These are phyloP conservation scores for Melastoma malabathricum DNA, from an alignment of 345 rosid species.

Conservation along the genomic window DNA sequence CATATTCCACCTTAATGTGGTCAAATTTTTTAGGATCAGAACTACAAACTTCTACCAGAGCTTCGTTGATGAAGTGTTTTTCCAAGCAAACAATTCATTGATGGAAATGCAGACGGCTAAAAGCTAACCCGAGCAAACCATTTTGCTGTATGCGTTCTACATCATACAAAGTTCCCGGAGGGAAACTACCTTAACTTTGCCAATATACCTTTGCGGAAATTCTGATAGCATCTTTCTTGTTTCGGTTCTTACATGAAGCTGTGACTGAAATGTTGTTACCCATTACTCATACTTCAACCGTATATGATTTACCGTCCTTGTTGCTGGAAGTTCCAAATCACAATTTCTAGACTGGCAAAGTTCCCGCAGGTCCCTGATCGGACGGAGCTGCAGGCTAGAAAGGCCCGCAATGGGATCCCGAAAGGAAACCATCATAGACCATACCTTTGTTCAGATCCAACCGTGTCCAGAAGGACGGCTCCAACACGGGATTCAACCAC, in stretches of 20 bases:
- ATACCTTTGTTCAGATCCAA: slow-evolving; percentile 48
- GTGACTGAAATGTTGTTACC: slow-evolving; percentile 18
- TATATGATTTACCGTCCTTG: slow-evolving; percentile 28
- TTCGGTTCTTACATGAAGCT: slow-evolving; percentile 37
- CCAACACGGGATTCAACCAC: slow-evolving; percentile 78
- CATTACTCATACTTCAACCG: slow-evolving; percentile 35
- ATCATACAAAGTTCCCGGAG: not conserved
- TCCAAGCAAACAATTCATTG: too few relatives aligned
- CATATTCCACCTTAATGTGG: slow-evolving; percentile 16
- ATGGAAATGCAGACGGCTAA: too few relatives aligned
- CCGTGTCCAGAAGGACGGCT: slow-evolving; percentile 73
- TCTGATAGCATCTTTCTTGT: slow-evolving; percentile 43
- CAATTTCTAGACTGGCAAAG: slow-evolving; percentile 54
- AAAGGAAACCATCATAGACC: slow-evolving; percentile 62
- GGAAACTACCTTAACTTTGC: slow-evolving; percentile 42
- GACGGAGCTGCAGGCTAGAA: slow-evolving; percentile 51
- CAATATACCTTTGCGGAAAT: slow-evolving; percentile 36
- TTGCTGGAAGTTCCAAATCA: slow-evolving; percentile 16
- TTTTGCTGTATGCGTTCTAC: too few relatives aligned
- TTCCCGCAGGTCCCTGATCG: slow-evolving; percentile 57
- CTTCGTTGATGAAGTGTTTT: slow-evolving; percentile 24
- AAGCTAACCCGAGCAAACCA: too few relatives aligned
- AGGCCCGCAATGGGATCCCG: slow-evolving; percentile 46
- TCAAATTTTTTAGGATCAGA: slow-evolving; percentile 13
- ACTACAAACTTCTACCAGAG: slow-evolving; percentile 31